A percentile compares a stretch with the other conserved stretches of the same genome.
Evolutionary conservation across 208 protist genomes (phyloP).

Genomic region (Crithidia sp.): DNA sequence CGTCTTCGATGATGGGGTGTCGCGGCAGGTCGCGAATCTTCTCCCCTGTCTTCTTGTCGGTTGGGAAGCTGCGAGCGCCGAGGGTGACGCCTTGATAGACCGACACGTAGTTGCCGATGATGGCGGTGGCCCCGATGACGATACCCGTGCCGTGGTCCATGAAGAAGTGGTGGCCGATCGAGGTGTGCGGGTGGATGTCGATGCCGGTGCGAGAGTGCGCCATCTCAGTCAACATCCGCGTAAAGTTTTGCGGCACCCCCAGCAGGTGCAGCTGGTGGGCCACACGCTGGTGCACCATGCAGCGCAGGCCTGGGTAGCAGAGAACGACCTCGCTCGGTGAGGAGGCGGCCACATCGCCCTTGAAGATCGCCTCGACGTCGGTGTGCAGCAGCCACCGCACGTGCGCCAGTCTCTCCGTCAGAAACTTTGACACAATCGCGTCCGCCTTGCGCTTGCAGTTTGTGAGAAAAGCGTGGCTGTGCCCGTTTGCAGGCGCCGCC

Average conservation of each 20-base stretch:
- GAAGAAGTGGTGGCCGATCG: slow-evolving; percentile 86
- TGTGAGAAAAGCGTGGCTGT: slow-evolving; percentile 20
- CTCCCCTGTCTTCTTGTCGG: slow-evolving; percentile 58
- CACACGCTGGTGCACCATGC: slow-evolving; percentile 75
- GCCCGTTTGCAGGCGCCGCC: not conserved
- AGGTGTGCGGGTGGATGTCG: slow-evolving; percentile 88
- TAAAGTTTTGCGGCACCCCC: slow-evolving; percentile 73
- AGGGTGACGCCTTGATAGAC: slow-evolving; percentile 91
- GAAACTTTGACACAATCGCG: slow-evolving; percentile 55
- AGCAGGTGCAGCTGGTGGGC: slow-evolving; percentile 73
- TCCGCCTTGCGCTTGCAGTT: slow-evolving; percentile 48
- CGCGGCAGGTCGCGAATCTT: slow-evolving; percentile 62
- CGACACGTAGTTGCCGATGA: slow-evolving; percentile 82
- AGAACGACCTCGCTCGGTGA: slow-evolving; percentile 71
- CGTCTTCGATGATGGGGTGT: slow-evolving; percentile 89
- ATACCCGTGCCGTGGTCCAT: slow-evolving; percentile 93
- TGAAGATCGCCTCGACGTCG: slow-evolving; percentile 67
- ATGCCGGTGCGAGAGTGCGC: slow-evolving; percentile 74
- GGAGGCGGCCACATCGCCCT: slow-evolving; percentile 64
- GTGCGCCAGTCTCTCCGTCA: slow-evolving; percentile 53
- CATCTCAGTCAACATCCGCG: slow-evolving; percentile 75
- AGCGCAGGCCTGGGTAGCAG: slow-evolving; percentile 78
- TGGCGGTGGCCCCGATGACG: slow-evolving; percentile 85
- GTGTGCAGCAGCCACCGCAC: slow-evolving; percentile 70
- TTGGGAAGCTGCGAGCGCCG: slow-evolving; percentile 73